These are phyloP conservation scores for Quercus glauca DNA, from an alignment of 306 rosid genomes.

Conservation along the genomic window DNA sequence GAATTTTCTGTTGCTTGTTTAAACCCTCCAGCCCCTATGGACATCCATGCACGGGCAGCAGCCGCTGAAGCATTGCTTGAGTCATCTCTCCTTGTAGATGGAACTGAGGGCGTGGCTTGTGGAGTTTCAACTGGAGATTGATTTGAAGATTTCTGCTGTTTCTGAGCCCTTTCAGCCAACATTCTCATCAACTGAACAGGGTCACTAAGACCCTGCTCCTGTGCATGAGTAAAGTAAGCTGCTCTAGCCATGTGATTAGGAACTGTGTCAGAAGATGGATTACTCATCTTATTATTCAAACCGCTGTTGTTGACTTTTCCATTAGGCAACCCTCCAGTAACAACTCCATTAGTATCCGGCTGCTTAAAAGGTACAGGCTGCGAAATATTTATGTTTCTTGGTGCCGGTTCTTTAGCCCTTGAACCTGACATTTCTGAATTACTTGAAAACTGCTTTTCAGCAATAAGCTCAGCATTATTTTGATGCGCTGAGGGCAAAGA, in stretches of 20 bases:
- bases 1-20: conserved; percentile 68
- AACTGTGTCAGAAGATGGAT: conserved; percentile 52
- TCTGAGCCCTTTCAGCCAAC: conserved; percentile 65
- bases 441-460: conserved; percentile 54
- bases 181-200: conserved; percentile 82
- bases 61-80: conserved; percentile 73
- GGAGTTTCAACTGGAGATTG: conserved; percentile 58
- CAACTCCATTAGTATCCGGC: conserved; percentile 56
- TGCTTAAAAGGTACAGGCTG: conserved; percentile 56
- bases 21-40: conserved; percentile 87
- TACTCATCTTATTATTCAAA: conserved; percentile 44
- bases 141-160: conserved; percentile 61
- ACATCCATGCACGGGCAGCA: conserved; percentile 99
- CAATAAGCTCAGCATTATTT: conserved; percentile 45
- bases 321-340: conserved; percentile 57
- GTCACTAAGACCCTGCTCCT: conserved; percentile 64
- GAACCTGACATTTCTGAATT: conserved; percentile 48
- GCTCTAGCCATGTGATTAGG: conserved; percentile 53
- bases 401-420: conserved; percentile 54
- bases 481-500: conserved; percentile 54
- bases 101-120: conserved; percentile 44
- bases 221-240: conserved; percentile 53
- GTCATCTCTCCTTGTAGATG: conserved; percentile 59
- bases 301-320: conserved; percentile 48
- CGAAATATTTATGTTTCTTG: conserved; percentile 44